Evolutionary conservation across 2,329 filamentous ascomycete species (phyloP).

Genomic region (Paracoccidioides lutzii): DNA sequence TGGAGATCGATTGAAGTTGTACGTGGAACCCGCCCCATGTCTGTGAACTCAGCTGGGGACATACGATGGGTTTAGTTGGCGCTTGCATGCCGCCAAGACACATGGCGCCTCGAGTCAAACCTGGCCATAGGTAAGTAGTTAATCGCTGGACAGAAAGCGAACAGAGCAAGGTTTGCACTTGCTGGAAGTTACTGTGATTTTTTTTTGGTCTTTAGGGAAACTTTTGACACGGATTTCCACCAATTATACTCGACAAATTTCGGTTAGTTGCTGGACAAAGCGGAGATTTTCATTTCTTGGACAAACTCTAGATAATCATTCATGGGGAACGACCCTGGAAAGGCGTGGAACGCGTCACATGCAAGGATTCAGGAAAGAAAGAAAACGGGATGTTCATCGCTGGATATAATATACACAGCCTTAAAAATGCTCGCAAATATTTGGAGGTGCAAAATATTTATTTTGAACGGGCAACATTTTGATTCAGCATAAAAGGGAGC

Average conservation of each 20-base stretch:
- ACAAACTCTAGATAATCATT: neutral
- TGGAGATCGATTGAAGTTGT: neutral
- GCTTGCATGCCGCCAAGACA: neutral
- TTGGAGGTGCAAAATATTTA: no score
- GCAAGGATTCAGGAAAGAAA: no score
- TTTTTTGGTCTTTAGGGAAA: no score
- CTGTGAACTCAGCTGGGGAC: neutral
- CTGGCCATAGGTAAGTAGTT: no score
- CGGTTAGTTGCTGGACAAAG: neutral
- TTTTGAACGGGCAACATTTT: neutral
- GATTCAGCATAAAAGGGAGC: neutral
- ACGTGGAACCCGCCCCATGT: neutral
- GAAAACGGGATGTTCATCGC: no score
- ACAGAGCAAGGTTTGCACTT: no score
- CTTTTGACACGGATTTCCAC: neutral
- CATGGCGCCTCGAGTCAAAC: no score
- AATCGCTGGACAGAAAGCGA: no score
- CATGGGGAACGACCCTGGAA: neutral
- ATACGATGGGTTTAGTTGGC: neutral
- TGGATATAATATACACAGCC: no score
- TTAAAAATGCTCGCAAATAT: no score
- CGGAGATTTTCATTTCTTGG: neutral
- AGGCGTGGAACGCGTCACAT: no score
- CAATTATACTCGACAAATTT: neutral
- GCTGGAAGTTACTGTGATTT: no score